Evolutionary conservation across 352 stramenopile genomes (phyloP), one percentile per base, ranked within the genome.

Genomic region (Globisporangium megalacanthum): DNA sequence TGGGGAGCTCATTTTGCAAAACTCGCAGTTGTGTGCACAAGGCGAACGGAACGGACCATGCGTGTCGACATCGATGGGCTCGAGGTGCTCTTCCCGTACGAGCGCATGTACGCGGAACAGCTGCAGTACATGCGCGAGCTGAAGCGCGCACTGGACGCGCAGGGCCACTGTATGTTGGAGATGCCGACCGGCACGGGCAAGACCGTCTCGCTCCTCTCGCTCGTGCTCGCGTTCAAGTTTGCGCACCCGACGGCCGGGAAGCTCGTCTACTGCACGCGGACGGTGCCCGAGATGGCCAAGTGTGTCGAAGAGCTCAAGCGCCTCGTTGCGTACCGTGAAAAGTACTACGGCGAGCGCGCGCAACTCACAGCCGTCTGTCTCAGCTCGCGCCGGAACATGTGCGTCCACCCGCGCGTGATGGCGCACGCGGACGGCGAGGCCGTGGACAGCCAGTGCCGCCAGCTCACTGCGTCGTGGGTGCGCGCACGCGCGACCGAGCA

Each of bases 121-220:
- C 97, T 99, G 63, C 86, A 98, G 67, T 99, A 99, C 77, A 99
- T 99, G 97, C 83, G 94, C 29, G 92, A 98, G 61, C 78, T 99
- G 13, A 99, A 99, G 83, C 89, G 96, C 42, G 85, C 97, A 9
- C 75, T 99, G 33, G 97, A 99, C 66, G 92, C 93, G 1, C 92
- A 98, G 49, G 97, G 96, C 42, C 96, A 99, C 75, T 97, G 86
- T 64, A 90, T 99, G 66, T 73, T 99, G 31, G 97, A 99, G 75
- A 99, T 99, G 97, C 98, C 98, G 22, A 99, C 96, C 47, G 97
- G 96, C 46, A 99, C 96, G 20, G 97, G 97, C 57, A 99, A 99
- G 75, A 99, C 97, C 14, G 95, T 98, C 14, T 99, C 93, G 58
- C 69, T 99, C 5, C 75, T 99, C 1, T 96, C 94, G 46, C 79